Percentiles rank a stretch among this genome's conserved stretches.
phyloP scores from a whole-genome alignment of 2,329 filamentous ascomycete genomes.

The Trichoderma sp. region DNA sequence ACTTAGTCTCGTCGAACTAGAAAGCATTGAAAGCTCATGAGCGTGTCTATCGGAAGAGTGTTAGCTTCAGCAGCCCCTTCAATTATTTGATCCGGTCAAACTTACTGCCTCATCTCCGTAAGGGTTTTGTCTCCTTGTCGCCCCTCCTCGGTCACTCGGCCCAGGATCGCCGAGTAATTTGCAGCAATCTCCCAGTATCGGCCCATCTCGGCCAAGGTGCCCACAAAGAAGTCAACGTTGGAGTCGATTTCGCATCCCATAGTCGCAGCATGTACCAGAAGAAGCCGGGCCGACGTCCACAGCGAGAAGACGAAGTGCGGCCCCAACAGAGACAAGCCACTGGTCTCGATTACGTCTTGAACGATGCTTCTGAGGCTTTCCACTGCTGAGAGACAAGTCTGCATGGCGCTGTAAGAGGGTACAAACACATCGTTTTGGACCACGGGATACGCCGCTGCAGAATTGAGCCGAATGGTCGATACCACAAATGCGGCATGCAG shows the following conservation, averaged over 20 bases:
- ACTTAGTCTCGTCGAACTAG: background rate
- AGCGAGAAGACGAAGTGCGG: background rate
- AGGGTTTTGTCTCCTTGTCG: background rate
- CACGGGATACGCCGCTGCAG: background rate
- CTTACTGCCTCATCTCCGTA: background rate
- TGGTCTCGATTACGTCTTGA: background rate
- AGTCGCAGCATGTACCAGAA: background rate
- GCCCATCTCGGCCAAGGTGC: background rate
- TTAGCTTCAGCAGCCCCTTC: background rate
- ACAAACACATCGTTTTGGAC: background rate
- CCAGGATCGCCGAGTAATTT: background rate
- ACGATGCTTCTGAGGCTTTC: background rate
- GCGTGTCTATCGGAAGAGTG: background rate
- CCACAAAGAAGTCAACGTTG: background rate
- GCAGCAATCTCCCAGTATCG: background rate
- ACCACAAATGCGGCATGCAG: background rate
- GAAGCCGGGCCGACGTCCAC: background rate
- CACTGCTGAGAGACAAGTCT: background rate
- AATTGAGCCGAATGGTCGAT: background rate
- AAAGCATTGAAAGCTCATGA: background rate
- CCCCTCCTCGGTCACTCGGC: background rate
- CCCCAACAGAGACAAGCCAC: background rate
- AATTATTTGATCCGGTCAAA: background rate
- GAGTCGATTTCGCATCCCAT: background rate
- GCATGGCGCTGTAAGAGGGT: background rate